These are phyloP conservation scores for Adansonia rubrostipa DNA, from an alignment of 441 rosid species.

Conservation along the genomic window DNA sequence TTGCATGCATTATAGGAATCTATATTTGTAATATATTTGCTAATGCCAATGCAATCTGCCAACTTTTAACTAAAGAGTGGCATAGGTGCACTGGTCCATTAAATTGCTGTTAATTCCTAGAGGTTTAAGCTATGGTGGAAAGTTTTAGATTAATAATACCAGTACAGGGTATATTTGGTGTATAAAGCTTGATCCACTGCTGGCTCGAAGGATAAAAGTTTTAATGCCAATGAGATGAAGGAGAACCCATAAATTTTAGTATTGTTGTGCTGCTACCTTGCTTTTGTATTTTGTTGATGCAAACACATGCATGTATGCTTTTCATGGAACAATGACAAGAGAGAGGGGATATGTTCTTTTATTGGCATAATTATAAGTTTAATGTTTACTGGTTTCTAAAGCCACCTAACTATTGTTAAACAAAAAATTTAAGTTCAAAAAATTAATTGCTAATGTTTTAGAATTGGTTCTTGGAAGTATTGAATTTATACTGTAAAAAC, in stretches of 20 bases:
- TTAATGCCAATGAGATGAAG: not conserved
- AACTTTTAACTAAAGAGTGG: not conserved
- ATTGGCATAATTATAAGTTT: not conserved
- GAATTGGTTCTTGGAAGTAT: not conserved
- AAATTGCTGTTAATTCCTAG: not conserved
- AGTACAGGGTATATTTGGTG: not conserved
- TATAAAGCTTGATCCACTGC: not conserved
- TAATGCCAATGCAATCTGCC: not conserved
- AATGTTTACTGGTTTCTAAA: not conserved
- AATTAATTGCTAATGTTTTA: not conserved
- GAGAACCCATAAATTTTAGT: not conserved
- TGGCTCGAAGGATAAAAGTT: not conserved
- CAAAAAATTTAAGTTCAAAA: not conserved
- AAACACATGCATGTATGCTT: not conserved
- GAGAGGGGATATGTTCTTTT: not conserved
- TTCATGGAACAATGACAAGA: constrained; percentile 5
- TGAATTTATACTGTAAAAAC: not conserved
- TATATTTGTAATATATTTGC: not conserved
- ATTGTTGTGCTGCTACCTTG: not conserved
- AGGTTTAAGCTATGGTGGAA: not conserved
- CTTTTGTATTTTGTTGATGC: constrained; percentile 4
- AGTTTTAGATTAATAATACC: not conserved
- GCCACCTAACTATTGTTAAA: not conserved
- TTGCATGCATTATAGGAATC: not conserved
- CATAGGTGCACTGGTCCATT: not conserved